Evolutionary conservation across 805 yeast species (phyloP).

Genomic region (Yarrowia bubula): DNA sequence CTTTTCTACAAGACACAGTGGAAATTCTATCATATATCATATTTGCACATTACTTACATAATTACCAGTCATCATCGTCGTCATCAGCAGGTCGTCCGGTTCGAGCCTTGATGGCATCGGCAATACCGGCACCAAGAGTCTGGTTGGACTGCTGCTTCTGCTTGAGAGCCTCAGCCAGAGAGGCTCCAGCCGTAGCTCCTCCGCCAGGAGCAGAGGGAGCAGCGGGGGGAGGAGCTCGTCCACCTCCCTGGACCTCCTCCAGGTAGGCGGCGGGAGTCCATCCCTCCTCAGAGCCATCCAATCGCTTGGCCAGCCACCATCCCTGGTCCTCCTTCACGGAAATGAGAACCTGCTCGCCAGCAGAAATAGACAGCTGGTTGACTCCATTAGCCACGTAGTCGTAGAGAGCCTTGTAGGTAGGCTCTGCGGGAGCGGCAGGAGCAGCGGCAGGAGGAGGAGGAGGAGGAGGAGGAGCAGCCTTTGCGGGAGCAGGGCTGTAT

Average conservation of each 20-base stretch:
- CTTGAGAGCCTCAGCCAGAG: conserved; percentile 66
- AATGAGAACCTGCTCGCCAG: conserved; percentile 73
- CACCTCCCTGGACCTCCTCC: conserved; percentile 37
- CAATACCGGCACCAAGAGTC: conserved; percentile 76
- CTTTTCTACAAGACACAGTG: too few species aligned
- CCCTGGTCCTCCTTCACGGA: conserved; percentile 76
- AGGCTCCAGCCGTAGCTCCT: conserved; percentile 46
- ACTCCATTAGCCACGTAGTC: conserved; percentile 89
- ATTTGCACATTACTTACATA: conserved; percentile 4
- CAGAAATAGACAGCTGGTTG: conserved; percentile 71
- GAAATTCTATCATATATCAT: not conserved
- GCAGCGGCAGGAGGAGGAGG: conserved; percentile 56
- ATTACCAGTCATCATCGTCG: conserved; percentile 44
- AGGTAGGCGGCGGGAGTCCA: conserved; percentile 98
- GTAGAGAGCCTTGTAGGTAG: conserved; percentile 80
- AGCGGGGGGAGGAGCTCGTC: conserved; percentile 33
- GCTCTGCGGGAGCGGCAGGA: conserved; percentile 57
- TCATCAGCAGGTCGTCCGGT: conserved; percentile 67
- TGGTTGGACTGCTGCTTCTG: conserved; percentile 61
- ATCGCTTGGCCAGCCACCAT: conserved; percentile 86
- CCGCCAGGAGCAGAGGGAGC: conserved; percentile 34
- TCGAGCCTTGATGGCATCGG: conserved; percentile 80
- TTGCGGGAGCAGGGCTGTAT: conserved; percentile 32
- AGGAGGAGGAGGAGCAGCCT: conserved; percentile 34
- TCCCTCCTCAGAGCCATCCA: conserved; percentile 79